Conservation (phyloP, 306 rosid genomes). For the Vachellia pachyceras region DNA sequence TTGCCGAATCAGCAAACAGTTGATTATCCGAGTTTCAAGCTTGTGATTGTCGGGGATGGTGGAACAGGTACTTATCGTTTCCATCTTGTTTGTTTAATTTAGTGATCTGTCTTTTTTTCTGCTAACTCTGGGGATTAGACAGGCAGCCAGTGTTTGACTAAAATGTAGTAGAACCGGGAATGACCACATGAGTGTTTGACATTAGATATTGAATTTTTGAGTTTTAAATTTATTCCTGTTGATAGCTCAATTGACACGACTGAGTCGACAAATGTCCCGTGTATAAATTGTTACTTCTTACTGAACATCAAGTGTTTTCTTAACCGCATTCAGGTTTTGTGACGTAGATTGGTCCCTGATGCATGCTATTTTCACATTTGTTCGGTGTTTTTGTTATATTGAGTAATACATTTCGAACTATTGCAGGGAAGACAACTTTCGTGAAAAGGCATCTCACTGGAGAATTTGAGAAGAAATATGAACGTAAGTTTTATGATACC, state of each 20-base stretch:
- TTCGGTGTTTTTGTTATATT: neutral
- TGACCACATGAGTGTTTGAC: neutral
- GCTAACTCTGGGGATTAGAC: neutral
- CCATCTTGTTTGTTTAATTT: neutral
- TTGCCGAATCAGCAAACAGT: constrained; percentile 69
- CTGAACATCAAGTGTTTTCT: neutral
- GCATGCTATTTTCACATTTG: neutral
- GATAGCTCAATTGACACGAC: neutral
- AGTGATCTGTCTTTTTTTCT: constrained; percentile 28
- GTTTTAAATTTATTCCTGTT: neutral
- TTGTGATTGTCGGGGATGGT: constrained; percentile 72
- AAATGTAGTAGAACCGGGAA: neutral
- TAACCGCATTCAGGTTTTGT: neutral
- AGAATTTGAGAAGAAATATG: constrained; percentile 63
- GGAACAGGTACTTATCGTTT: constrained; percentile 54
- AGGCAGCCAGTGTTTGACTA: neutral
- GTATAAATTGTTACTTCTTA: neutral
- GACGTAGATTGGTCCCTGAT: neutral
- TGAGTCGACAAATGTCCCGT: neutral
- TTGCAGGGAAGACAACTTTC: constrained; percentile 62
- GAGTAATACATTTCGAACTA: neutral
- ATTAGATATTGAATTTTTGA: neutral
- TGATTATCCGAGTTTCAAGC: constrained; percentile 72
- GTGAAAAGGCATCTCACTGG: constrained; percentile 66
- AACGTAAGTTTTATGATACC: constrained; percentile 41